Percentiles rank a stretch among this genome's conserved stretches.
Evolutionary conservation across 2,329 filamentous ascomycete genomes (phyloP).

Genomic region (Xylaria arbuscula): DNA sequence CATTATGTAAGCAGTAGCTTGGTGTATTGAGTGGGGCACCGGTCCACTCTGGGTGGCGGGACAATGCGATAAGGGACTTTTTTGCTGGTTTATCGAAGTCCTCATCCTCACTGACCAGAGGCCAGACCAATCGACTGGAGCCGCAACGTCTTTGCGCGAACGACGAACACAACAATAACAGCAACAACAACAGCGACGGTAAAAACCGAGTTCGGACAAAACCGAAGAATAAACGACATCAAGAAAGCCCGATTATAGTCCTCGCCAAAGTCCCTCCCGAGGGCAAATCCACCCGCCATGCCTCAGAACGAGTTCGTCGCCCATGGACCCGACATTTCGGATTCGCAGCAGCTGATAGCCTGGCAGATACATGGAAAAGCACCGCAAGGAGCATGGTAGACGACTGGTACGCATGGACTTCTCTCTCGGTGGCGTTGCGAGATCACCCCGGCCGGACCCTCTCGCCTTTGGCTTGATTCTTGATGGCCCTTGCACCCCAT

Average conservation of each 20-base stretch:
- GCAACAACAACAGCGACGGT: background rate
- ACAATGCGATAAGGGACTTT: slow-evolving; percentile 32
- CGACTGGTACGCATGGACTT: slow-evolving; percentile 45
- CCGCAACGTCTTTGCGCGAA: background rate
- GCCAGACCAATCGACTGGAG: background rate
- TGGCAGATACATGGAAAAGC: slow-evolving; percentile 43
- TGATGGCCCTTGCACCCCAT: background rate
- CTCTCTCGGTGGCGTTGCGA: background rate
- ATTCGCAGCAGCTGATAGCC: slow-evolving; percentile 1
- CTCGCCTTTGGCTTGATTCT: background rate
- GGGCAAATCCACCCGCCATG: slow-evolving; percentile 46
- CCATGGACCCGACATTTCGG: background rate
- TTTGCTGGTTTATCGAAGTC: slow-evolving; percentile 24
- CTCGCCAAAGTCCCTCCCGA: slow-evolving; percentile 45
- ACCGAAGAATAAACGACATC: background rate
- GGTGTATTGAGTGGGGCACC: background rate
- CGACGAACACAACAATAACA: background rate
- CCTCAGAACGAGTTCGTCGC: slow-evolving; percentile 79
- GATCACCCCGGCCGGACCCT: background rate
- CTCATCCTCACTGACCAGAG: background rate
- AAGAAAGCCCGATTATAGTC: background rate
- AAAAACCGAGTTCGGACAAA: background rate
- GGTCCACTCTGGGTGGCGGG: slow-evolving; percentile 26
- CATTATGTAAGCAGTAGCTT: background rate
- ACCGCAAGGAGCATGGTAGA: slow-evolving; percentile 42